These are phyloP conservation scores for Trichoderma guizhouense DNA, from an alignment of 2,329 filamentous ascomycete species.

Conservation along the genomic window DNA sequence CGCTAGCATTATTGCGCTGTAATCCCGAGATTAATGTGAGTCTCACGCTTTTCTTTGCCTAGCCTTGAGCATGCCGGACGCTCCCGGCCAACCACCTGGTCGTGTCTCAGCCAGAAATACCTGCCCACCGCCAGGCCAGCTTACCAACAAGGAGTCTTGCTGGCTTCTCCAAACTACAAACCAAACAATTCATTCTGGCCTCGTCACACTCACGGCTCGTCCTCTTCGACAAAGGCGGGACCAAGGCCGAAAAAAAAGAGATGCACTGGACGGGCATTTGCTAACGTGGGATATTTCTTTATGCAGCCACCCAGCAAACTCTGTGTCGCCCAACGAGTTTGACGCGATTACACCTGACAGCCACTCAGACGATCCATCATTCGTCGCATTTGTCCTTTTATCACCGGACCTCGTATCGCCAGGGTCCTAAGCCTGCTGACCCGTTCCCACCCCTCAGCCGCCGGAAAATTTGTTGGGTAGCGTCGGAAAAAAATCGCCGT, in stretches of 20 bases:
- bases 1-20: constrained; percentile 14
- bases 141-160: not conserved
- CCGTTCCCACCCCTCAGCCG: constrained; percentile 8
- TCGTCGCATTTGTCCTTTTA: constrained; percentile 5
- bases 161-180: not conserved
- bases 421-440: constrained; percentile 9
- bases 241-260: not conserved
- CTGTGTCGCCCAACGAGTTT: constrained; percentile 18
- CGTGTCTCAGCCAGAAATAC: constrained; percentile 20
- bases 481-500: constrained; percentile 21
- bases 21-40: constrained; percentile 36
- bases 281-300: constrained; percentile 13
- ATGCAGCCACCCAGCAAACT: constrained; percentile 16
- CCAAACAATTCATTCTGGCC: not conserved
- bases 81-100: constrained; percentile 31
- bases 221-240: not conserved
- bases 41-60: constrained; percentile 29
- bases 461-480: constrained; percentile 13
- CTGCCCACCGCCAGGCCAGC: not conserved
- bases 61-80: constrained; percentile 29
- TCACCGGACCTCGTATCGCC: constrained; percentile 18
- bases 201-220: not conserved
- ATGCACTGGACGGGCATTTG: constrained; percentile 6
- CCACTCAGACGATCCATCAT: constrained; percentile 10
- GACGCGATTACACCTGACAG: constrained; percentile 14